Evolutionary conservation across 441 rosid genomes (phyloP), one percentile per base, ranked within the genome.

Genomic region (Gossypium laxum): DNA sequence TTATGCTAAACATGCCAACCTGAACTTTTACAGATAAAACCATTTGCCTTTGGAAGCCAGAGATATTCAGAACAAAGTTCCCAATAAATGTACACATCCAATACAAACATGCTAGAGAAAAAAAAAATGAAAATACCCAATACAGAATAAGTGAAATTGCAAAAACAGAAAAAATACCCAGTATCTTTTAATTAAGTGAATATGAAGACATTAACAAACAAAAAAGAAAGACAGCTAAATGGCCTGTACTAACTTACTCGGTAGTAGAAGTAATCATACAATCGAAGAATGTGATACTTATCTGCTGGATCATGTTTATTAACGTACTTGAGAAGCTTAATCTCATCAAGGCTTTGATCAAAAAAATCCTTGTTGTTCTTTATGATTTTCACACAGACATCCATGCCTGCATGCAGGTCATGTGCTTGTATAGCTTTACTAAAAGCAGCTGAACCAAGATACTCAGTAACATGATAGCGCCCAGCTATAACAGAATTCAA

Each of bases 341-440:
- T 94, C 86, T 94, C 98, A 69, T 94, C 98, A 80, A 94, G 98
- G 83, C 98, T 94, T 80, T 94, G 98, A 81, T 94, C 98, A 76
- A 94, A 92, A 80, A 94, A 94, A 78, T 94, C 98, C 83, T 94
- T 94, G 86, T 92, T 94, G 88, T 94, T 92, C 80, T 94, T 94
- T 61, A 92, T 92, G 69, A 94, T 94, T 82, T 94, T 94, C 67
- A 94, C 84, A 76, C 98, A 94, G 63, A 94, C 98, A 72, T 94
- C 98, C 89, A 92, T 90, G 75, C 97, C 96, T 12, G 97, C 88
- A 67, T 89, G 91, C 76, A 94, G 85, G 75, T 94, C 98, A 82
- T 94, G 98, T 38, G 98, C 98, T 85, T 94, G 98, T 79, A 94
- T 86, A 71, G 98, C 98, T 82, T 94, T 94, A 79, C 98, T 94